These are phyloP conservation scores for Nannizziopsis arthrosporioides DNA, from an alignment of 2,329 filamentous ascomycete species.

Conservation along the genomic window DNA sequence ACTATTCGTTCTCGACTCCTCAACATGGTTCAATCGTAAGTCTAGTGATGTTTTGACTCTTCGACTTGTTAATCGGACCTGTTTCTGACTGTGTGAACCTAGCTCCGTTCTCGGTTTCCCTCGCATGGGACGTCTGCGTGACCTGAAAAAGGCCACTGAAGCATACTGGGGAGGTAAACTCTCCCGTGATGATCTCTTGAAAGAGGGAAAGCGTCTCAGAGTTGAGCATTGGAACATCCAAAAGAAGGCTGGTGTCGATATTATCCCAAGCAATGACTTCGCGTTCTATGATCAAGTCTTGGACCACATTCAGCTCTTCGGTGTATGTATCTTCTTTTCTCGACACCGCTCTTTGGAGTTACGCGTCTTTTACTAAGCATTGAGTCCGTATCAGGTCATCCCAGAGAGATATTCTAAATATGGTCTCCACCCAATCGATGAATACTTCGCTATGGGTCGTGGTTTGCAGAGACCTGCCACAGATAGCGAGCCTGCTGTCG, in stretches of 20 bases:
- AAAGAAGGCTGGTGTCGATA: slow-evolving; percentile 92
- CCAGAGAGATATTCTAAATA: slow-evolving; percentile 90
- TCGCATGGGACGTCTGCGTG: slow-evolving; percentile 94
- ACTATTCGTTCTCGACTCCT: slow-evolving; percentile 15
- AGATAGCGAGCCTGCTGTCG: slow-evolving; percentile 45
- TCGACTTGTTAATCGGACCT: slow-evolving; percentile 5
- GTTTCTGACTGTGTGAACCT: slow-evolving; percentile 8
- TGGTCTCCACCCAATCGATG: slow-evolving; percentile 76
- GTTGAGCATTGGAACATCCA: slow-evolving; percentile 99
- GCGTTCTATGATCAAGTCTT: slow-evolving; percentile 97
- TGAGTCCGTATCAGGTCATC: slow-evolving; percentile 50
- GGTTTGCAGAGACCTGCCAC: slow-evolving; percentile 79
- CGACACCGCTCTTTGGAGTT: neutral
- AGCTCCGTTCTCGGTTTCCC: slow-evolving; percentile 90
- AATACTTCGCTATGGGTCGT: slow-evolving; percentile 99
- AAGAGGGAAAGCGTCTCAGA: slow-evolving; percentile 93
- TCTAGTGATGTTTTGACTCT: slow-evolving; percentile 15
- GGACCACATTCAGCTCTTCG: slow-evolving; percentile 95
- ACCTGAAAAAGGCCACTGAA: slow-evolving; percentile 99
- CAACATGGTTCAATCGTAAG: slow-evolving; percentile 52
- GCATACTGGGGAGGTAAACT: slow-evolving; percentile 95
- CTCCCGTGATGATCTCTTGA: slow-evolving; percentile 77
- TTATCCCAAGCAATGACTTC: slow-evolving; percentile 99
- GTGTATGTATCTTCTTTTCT: slow-evolving; percentile 48
- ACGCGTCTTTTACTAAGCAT: neutral